Conservation (phyloP, 257 asterid genomes). For the Nemophila menziesii region DNA sequence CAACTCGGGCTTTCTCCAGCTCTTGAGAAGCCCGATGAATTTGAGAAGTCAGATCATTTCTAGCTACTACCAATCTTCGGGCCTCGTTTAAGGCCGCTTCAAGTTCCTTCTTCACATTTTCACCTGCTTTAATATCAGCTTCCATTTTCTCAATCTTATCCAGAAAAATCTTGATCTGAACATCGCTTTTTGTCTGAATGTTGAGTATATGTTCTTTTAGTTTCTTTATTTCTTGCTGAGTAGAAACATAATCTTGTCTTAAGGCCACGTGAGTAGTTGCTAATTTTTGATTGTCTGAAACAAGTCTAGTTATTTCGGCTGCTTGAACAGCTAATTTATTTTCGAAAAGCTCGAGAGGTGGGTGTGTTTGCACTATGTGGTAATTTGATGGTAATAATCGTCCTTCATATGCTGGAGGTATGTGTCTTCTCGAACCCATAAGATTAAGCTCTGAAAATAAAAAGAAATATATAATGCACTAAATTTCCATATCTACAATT, state of each 20-base stretch:
- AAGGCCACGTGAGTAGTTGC: constrained; percentile 42
- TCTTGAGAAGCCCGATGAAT: constrained; percentile 43
- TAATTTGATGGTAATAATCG: too few relatives aligned
- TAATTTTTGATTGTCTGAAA: constrained; percentile 52
- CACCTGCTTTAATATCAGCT: constrained; percentile 40
- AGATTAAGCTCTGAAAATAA: too few relatives aligned
- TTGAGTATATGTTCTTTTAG: constrained; percentile 53
- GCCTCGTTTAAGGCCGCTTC: constrained; percentile 49
- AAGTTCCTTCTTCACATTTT: constrained; percentile 35
- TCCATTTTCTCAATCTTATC: constrained; percentile 63
- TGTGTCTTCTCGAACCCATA: too few relatives aligned
- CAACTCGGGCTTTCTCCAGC: constrained; percentile 35
- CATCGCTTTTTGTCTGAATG: constrained; percentile 56
- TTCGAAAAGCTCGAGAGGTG: constrained; percentile 16
- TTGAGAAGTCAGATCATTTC: constrained; percentile 40
- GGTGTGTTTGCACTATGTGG: too few relatives aligned
- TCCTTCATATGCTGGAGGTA: too few relatives aligned
- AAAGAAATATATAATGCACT: too few relatives aligned
- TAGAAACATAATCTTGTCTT: constrained; percentile 47
- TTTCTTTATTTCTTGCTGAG: constrained; percentile 41
- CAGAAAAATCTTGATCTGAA: constrained; percentile 50
- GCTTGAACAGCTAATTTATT: constrained; percentile 35
- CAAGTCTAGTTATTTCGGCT: constrained; percentile 47
- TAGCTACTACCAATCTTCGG: constrained; percentile 36
- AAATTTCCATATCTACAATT: too few relatives aligned